phyloP scores from a whole-genome alignment of 495 filamentous ascomycete species.

The Penicillium goetzii region DNA sequence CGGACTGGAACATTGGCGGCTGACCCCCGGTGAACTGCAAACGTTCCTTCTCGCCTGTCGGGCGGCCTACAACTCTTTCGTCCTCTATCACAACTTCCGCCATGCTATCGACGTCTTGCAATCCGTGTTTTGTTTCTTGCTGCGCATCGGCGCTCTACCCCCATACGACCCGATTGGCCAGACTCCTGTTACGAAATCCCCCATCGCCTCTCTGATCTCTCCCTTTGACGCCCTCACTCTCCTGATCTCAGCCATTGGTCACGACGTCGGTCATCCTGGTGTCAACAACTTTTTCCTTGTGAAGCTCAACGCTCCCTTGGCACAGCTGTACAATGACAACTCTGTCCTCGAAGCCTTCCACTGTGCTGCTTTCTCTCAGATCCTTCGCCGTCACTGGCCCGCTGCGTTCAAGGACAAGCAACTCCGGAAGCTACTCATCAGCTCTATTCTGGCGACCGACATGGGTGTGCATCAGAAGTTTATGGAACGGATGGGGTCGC shows the following conservation, averaged over 20 bases:
- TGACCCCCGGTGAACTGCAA: slow-evolving; percentile 78
- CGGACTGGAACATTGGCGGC: slow-evolving; percentile 76
- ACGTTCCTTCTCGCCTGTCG: slow-evolving; percentile 82
- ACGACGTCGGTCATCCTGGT: slow-evolving; percentile 96
- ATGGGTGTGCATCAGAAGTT: slow-evolving; percentile 97
- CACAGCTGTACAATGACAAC: slow-evolving; percentile 97
- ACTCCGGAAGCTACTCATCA: slow-evolving; percentile 90
- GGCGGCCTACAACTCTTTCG: slow-evolving; percentile 88
- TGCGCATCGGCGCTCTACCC: slow-evolving; percentile 78
- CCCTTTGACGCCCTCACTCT: slow-evolving; percentile 90
- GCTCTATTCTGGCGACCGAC: slow-evolving; percentile 92
- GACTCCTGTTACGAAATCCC: slow-evolving; percentile 47
- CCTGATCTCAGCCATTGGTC: slow-evolving; percentile 91
- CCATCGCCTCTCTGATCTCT: slow-evolving; percentile 70
- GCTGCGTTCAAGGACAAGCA: slow-evolving; percentile 70
- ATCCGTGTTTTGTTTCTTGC: slow-evolving; percentile 88
- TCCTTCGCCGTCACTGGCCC: slow-evolving; percentile 91
- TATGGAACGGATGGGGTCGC: slow-evolving; percentile 77
- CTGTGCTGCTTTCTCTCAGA: slow-evolving; percentile 95
- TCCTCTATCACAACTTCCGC: slow-evolving; percentile 98
- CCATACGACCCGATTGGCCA: slow-evolving; percentile 52
- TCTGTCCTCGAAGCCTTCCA: slow-evolving; percentile 98
- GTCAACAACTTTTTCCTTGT: slow-evolving; percentile 98
- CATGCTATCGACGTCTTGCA: slow-evolving; percentile 96
- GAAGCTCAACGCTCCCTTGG: slow-evolving; percentile 88